Conservation (phyloP, 192 early-diverging fungal species). For the Allomyces arbusculus region DNA sequence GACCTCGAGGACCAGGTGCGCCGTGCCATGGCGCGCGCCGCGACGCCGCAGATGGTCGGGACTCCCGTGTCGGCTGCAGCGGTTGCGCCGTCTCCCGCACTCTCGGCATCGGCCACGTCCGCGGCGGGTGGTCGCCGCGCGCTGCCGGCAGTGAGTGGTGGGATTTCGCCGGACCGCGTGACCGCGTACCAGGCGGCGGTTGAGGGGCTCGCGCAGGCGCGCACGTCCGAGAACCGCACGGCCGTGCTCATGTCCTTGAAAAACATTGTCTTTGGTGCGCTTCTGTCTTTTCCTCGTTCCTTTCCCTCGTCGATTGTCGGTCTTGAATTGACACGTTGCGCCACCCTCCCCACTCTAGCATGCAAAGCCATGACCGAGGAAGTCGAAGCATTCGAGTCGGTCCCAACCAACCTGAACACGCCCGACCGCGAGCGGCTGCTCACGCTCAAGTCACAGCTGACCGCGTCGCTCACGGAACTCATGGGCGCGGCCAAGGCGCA, state of each 20-base stretch:
- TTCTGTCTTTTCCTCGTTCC: too few species aligned
- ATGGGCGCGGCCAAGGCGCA: constrained; percentile 58
- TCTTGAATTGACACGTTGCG: too few species aligned
- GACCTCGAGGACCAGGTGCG: constrained; percentile 4
- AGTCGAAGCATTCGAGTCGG: constrained; percentile 42
- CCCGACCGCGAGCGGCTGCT: constrained; percentile 24
- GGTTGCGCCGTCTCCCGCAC: too few species aligned
- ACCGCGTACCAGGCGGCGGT: constrained; percentile 1
- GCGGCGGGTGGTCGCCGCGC: too few species aligned
- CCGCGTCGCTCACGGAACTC: constrained; percentile 38
- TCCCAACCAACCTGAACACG: constrained; percentile 19
- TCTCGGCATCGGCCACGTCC: too few species aligned
- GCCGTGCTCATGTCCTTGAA: constrained; percentile 66
- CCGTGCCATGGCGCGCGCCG: too few species aligned
- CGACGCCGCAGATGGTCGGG: too few species aligned
- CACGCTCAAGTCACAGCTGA: constrained; percentile 38
- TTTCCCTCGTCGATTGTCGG: too few species aligned
- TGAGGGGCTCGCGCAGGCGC: constrained; percentile 1
- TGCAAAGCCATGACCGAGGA: constrained; percentile 73
- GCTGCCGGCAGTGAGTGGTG: neutral
- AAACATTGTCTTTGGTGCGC: constrained; percentile 37
- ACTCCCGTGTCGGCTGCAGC: too few species aligned
- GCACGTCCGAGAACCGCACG: constrained; percentile 37
- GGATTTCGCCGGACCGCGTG: neutral
- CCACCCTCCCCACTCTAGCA: constrained; percentile 4